phyloP scores from a whole-genome alignment of 768 basidiomycete genomes.

The Kwoniella pini region DNA sequence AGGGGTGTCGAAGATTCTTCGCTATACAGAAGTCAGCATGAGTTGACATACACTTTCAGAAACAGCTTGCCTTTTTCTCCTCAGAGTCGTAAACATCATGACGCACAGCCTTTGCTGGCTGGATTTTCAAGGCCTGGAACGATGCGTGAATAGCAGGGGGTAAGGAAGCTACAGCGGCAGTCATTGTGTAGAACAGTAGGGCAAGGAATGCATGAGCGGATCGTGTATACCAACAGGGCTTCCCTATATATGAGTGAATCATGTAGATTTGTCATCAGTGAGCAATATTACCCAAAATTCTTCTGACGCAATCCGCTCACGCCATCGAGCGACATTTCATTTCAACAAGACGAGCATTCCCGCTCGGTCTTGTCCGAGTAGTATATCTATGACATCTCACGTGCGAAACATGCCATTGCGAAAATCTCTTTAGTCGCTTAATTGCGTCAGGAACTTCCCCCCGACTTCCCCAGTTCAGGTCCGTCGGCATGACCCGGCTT shows the following conservation, averaged over 20 bases:
- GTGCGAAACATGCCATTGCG: too few relatives aligned
- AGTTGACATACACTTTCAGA: background rate
- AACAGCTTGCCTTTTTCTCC: background rate
- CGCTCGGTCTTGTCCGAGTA: background rate
- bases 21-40: background rate
- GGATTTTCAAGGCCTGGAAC: background rate
- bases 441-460: too few relatives aligned
- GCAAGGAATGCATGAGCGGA: too few relatives aligned
- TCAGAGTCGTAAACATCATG: slow-evolving; percentile 1
- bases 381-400: too few relatives aligned
- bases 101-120: background rate
- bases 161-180: background rate
- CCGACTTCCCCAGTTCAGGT: background rate
- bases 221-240: too few relatives aligned
- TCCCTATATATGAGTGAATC: too few relatives aligned
- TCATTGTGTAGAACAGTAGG: too few relatives aligned
- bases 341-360: too few relatives aligned
- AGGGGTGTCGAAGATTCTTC: slow-evolving; percentile 16
- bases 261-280: background rate
- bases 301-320: slow-evolving; percentile 2
- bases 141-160: background rate
- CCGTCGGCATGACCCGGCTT: background rate
- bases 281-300: background rate
- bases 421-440: too few relatives aligned
- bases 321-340: slow-evolving; percentile 5